Evolutionary conservation across 2,329 filamentous ascomycete genomes (phyloP).

Genomic region (Kalmusia sp.): DNA sequence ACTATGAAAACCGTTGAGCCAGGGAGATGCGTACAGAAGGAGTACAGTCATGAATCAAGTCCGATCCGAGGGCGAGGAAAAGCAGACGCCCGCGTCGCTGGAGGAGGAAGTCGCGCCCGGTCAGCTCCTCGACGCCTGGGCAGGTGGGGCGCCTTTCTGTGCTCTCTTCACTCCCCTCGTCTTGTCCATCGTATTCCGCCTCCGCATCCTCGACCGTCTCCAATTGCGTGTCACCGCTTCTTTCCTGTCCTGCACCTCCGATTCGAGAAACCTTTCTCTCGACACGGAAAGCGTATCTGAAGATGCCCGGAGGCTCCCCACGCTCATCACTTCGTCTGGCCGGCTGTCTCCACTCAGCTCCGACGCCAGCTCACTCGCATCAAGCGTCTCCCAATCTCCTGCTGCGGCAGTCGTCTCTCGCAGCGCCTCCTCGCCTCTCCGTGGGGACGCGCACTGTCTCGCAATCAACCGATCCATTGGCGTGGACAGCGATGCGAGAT

Average conservation of each 20-base stretch:
- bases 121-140: background rate
- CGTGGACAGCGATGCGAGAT: conserved; percentile 38
- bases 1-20: too few relatives aligned
- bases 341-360: conserved; percentile 28
- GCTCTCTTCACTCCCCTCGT: conserved; percentile 6
- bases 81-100: background rate
- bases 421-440: conserved; percentile 18
- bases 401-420: conserved; percentile 9
- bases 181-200: conserved; percentile 20
- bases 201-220: conserved; percentile 28
- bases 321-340: conserved; percentile 18
- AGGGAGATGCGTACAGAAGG: background rate
- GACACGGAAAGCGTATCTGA: conserved; percentile 37
- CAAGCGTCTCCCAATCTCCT: conserved; percentile 31
- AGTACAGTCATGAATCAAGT: background rate
- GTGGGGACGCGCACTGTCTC: conserved; percentile 18
- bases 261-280: conserved; percentile 19
- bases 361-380: conserved; percentile 30
- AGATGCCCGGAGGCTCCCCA: conserved; percentile 37
- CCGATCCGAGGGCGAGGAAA: background rate
- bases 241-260: conserved; percentile 18
- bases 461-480: conserved; percentile 32
- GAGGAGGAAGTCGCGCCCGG: background rate
- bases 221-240: conserved; percentile 27
- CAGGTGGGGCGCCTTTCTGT: background rate